Percentiles rank a stretch among this genome's conserved stretches.
These are phyloP conservation scores for Starmerella cellae DNA, from an alignment of 805 yeast genomes.

Conservation along the genomic window DNA sequence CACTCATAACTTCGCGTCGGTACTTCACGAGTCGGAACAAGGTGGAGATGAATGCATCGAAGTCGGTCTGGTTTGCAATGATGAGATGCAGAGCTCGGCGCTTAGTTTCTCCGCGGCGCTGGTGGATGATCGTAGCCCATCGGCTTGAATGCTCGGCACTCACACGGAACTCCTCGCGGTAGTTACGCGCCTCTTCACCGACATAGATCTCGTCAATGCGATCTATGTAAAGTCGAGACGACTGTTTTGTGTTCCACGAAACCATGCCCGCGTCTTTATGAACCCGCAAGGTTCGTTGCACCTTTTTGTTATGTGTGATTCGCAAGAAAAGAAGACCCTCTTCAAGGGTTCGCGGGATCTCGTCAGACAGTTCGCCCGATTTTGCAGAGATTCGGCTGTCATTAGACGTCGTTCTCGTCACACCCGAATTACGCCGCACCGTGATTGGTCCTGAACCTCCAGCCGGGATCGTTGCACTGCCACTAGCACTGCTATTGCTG, in stretches of 20 bases:
- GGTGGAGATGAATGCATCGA: constrained; percentile 42
- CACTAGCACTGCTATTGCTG: not conserved
- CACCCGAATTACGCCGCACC: constrained; percentile 21
- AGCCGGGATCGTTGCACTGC: not conserved
- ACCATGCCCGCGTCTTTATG: constrained; percentile 44
- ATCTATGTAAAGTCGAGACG: constrained; percentile 41
- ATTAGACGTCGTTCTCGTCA: constrained; percentile 7
- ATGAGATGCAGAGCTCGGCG: constrained; percentile 69
- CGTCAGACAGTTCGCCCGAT: not conserved
- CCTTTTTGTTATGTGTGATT: constrained; percentile 57
- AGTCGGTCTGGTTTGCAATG: constrained; percentile 41
- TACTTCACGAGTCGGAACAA: constrained; percentile 42
- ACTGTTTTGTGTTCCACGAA: constrained; percentile 40
- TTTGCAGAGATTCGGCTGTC: not conserved
- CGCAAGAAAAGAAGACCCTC: constrained; percentile 50
- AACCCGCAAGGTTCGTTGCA: constrained; percentile 43
- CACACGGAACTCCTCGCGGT: constrained; percentile 71
- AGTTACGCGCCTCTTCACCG: constrained; percentile 65
- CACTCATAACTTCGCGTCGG: constrained; percentile 48
- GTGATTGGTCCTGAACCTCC: constrained; percentile 18
- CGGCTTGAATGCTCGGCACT: constrained; percentile 47
- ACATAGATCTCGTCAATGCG: constrained; percentile 48
- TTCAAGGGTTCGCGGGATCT: constrained; percentile 14
- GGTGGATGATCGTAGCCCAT: constrained; percentile 77
- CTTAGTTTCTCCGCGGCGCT: constrained; percentile 42